Evolutionary conservation across 73 alveolate genomes (phyloP).

Genomic region (Stentor coeruleus): DNA sequence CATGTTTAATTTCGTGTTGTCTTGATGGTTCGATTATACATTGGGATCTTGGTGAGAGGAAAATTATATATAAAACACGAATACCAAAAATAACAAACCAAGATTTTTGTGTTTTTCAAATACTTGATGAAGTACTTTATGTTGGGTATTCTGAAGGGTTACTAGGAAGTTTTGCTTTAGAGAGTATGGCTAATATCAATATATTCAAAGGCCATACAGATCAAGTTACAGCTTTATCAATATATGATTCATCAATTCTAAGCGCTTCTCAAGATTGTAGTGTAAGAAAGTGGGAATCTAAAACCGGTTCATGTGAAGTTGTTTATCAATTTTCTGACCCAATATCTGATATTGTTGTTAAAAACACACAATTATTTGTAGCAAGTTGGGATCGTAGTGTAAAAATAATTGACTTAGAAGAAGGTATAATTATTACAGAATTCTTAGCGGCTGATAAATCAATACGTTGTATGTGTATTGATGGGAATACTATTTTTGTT

Average conservation of each 20-base stretch:
- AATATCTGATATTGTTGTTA: constrained; percentile 36
- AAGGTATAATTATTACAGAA: constrained; percentile 39
- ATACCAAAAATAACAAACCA: not conserved
- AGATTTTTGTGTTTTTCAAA: not conserved
- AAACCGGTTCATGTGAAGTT: constrained; percentile 47
- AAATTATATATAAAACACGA: constrained; percentile 31
- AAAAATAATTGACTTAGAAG: constrained; percentile 55
- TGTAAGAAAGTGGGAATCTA: constrained; percentile 71
- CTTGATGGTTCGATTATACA: not conserved
- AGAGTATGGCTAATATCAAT: constrained; percentile 30
- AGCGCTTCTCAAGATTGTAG: constrained; percentile 83
- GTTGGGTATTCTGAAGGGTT: constrained; percentile 65
- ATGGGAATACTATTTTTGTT: constrained; percentile 40
- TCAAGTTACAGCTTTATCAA: constrained; percentile 42
- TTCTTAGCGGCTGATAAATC: constrained; percentile 64
- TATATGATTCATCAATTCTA: constrained; percentile 50
- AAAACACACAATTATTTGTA: constrained; percentile 41
- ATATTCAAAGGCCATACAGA: constrained; percentile 59
- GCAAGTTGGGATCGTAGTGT: constrained; percentile 65
- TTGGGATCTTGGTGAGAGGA: constrained; percentile 7
- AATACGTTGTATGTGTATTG: constrained; percentile 40
- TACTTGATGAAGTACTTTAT: constrained; percentile 21
- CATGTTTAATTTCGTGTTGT: not conserved
- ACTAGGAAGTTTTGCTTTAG: constrained; percentile 39
- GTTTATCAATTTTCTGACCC: constrained; percentile 64